Evolutionary conservation across 2,329 filamentous ascomycete species (phyloP), one percentile per base, ranked within the genome.

Genomic region (Falciphora oryzae): DNA sequence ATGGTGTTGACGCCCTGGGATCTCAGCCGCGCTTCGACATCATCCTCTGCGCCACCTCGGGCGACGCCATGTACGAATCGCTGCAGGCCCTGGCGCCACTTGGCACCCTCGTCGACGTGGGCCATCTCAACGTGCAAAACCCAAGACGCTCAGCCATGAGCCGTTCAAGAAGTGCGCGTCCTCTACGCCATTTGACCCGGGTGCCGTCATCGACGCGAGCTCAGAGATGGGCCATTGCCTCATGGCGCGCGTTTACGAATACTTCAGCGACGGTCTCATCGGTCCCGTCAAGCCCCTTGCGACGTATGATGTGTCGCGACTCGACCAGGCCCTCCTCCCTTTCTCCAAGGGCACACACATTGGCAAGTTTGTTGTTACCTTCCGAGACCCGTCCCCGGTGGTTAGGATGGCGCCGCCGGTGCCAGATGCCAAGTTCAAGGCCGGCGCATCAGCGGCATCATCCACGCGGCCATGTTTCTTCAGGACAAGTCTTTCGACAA

Each of bases 401-500:
- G 38, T 50, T 13, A 31, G 18, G 4, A 18, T 56, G 25, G 22
- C n/a, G 25, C 60, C 16, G 38, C 44, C 27, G 18, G 22, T 5
- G 3, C 18, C 16, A 3, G 7, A 29, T 6, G 38, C 22, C 35
- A 29, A 2, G 25, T 53, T 56, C 44, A 44, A 56, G 70, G 16
- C 61, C 64, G 14, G 27, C 67, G 66, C 13, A 68, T 74, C 44
- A 66, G 63, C 38, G 71, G 72, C 22, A 66, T 69, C 29, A 25
- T 74, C 28, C 68, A 73, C 44, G 61, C 66, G 18, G 68, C 70
- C 11, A 72, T 71, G 71, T 70, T 70, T n/a, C 64, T 72, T 5
- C 14, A 65, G 65, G 67, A 68, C 32, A 44, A 28, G 22, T 64
- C 61, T 22, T 60, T 70, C 57, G 61, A 67, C 11, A 68, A 68